Evolutionary conservation across 1,139 yeast genomes (phyloP), one percentile per base, ranked within the genome.

Genomic region (Suhomyces choctaworum): DNA sequence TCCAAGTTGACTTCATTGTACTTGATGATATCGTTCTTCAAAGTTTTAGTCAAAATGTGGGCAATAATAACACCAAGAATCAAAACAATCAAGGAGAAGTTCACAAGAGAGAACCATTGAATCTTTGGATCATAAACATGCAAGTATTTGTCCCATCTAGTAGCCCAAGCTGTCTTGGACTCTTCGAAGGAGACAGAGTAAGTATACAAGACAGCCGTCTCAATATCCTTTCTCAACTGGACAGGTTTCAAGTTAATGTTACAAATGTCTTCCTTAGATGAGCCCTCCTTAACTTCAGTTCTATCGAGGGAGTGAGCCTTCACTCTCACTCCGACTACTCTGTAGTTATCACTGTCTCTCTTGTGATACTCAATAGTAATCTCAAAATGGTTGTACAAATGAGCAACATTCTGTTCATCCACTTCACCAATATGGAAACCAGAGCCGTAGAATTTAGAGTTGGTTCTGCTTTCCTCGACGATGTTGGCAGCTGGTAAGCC

Each of bases 101-200:
- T 88, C 50, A 88, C 66, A 48, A 92, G 76, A 2, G 96, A 87
- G 56, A 88, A 85, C 98, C 97, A 90, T 65, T 92, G 97, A 50
- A 92, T 84, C 58, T 84, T 83, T 37, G 97, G 95, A 57, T 88
- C 95, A 56, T 82, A 84, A 23, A 85, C 94, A 53, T 88, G 95
- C 53, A 92, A 73, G 58, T 92, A 92, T 60, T 88, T 87, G 60
- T 92, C 98, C 99, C 99, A 92, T 66, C 99, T 81, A 1, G 97
- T 92, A 21, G 97, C 97, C 98, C 97, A 92, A 8, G 82, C 80
- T 10, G 94, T 86, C 10, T 66, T 67, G 11, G 95, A 83, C 39
- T 75, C 74, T 20, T 65, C 60, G 73, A 92, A 92, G 9, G 54
- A 53, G 15, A 83, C 77, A 3, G 81, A 58, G 50, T 70, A 70